Percentiles rank a stretch among this genome's conserved stretches.
Conservation (phyloP, 768 basidiomycete genomes). For the Cubamyces sp. region DNA sequence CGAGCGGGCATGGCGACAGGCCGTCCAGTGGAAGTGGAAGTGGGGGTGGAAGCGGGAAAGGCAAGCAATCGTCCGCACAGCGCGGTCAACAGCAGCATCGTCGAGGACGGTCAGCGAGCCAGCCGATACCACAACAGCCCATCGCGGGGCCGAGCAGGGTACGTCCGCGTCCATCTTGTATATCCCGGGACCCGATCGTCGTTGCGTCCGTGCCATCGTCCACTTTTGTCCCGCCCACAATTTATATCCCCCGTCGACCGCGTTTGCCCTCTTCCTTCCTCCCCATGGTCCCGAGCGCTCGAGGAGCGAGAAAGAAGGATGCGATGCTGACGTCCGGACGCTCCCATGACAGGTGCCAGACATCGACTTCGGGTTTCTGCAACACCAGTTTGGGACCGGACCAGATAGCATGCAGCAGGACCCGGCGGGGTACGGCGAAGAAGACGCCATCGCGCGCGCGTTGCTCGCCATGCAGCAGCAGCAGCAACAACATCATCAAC, state of each 20-base stretch:
- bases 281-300: not conserved
- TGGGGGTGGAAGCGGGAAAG: not conserved
- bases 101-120: conserved; percentile 27
- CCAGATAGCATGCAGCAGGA: conserved; percentile 14
- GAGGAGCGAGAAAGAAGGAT: not conserved
- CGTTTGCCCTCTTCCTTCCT: not conserved
- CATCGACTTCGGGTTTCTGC: conserved; percentile 24
- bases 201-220: not conserved
- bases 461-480: conserved; percentile 24
- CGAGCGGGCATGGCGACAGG: conserved; percentile 5
- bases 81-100: conserved; percentile 14
- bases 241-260: not conserved
- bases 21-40: not conserved
- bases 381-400: conserved; percentile 13
- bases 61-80: conserved; percentile 9
- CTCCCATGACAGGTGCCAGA: conserved; percentile 16
- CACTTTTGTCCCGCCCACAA: not conserved
- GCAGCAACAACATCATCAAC: conserved; percentile 6
- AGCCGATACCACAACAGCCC: conserved; percentile 22
- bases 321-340: conserved; percentile 2
- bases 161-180: conserved; percentile 3
- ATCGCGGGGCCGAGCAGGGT: conserved; percentile 26
- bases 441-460: conserved; percentile 27
- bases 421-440: conserved; percentile 25
- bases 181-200: no score